Evolutionary conservation across 208 protist genomes (phyloP), one percentile per base, ranked within the genome.

Genomic region (Trypanosoma conorhini): DNA sequence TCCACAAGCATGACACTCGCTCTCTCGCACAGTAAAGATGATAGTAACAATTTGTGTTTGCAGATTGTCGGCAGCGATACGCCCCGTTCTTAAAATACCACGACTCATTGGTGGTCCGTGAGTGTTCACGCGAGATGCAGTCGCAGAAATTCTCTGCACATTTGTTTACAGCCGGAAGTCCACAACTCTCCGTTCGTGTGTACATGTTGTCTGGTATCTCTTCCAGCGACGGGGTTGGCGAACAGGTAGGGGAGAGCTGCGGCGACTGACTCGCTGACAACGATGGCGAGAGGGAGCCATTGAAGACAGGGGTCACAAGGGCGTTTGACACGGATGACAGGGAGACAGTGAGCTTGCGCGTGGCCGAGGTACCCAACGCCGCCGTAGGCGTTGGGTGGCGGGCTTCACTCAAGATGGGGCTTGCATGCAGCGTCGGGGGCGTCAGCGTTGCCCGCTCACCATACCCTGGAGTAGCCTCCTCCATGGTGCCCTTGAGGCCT

Each of bases 131-230:
- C 22, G 48, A 30, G 22, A 76, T 56, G 48, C 72, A 76, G 12
- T 38, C 31, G 58, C 72, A 76, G 31, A 76, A 76, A 13, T 26
- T 30, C 35, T 48, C 50, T 40, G 22, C 31, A 64, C 72, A 76
- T 19, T 42, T 21, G 50, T 44, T 46, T 9, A 67, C 38, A 8
- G 44, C n/a, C 13, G 51, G 17, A 26, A 66, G 12, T 17, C 19
- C 50, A 46, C 72, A 76, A 24, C 35, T 70, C 40, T 76, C 72
- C 15, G 72, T 58, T 17, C 59, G 56, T 21, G 38, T 67, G 46
- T 76, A 76, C 72, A 68, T 70, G 22, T 65, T 69, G 38, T 71
- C 56, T 5, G 46, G 62, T 31, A 76, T 28, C 0, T 22, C 33
- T 28, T 71, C 64, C 22, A 65, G 21, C 28, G 66, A 57, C 28